Evolutionary conservation across 345 rosid species (phyloP).

Genomic region (Cardiospermum halicacabum): DNA sequence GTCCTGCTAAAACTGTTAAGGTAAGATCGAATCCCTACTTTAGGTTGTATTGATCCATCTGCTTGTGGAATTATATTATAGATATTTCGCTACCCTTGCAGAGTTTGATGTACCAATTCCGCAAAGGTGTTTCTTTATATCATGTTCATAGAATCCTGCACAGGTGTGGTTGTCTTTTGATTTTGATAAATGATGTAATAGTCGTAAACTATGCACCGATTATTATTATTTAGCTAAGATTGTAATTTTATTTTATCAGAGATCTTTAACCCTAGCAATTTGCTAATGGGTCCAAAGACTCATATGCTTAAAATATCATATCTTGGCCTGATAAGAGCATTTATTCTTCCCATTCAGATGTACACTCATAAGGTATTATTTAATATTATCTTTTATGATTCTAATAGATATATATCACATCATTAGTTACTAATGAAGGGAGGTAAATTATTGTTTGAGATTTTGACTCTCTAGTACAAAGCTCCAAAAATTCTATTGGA

Average conservation of each 20-base stretch:
- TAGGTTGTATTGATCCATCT: neutral
- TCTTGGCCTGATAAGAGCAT: constrained; percentile 86
- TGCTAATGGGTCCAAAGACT: constrained; percentile 73
- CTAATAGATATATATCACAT: too few species aligned
- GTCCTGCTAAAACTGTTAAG: constrained; percentile 54
- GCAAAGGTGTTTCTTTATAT: constrained; percentile 93
- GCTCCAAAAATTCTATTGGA: constrained; percentile 96
- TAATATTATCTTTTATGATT: neutral
- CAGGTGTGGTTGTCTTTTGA: constrained; percentile 40
- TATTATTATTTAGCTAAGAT: neutral
- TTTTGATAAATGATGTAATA: neutral
- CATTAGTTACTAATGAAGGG: neutral
- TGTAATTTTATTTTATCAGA: constrained; percentile 32
- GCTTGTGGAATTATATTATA: neutral
- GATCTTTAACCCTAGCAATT: constrained; percentile 96
- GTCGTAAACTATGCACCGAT: neutral
- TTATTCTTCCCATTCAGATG: constrained; percentile 87
- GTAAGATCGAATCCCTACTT: constrained; percentile 18
- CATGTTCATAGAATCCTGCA: constrained; percentile 94
- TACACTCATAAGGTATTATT: constrained; percentile 84
- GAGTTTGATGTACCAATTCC: constrained; percentile 95
- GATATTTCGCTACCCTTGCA: constrained; percentile 16
- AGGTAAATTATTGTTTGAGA: constrained; percentile 33
- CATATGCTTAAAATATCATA: constrained; percentile 85
- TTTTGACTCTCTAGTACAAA: constrained; percentile 91